phyloP scores from a whole-genome alignment of 331 rosid species.

The Phaseolus coccineus region DNA sequence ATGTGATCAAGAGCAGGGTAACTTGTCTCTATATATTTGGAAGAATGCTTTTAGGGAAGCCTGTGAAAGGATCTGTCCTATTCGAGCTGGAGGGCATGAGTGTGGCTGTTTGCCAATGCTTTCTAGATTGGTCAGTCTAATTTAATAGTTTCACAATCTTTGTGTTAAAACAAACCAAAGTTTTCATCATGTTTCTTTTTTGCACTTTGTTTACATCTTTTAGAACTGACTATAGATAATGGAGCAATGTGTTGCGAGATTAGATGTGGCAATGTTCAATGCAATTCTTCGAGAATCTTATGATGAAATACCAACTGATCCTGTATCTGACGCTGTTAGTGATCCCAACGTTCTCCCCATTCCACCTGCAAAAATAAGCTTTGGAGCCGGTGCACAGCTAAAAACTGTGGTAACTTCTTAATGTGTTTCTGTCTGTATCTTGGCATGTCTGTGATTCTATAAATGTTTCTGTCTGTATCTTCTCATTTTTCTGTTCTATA shows the following conservation, averaged over 20 bases:
- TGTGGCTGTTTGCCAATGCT: slow-evolving; percentile 85
- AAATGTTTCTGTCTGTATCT: not conserved
- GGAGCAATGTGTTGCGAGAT: slow-evolving; percentile 88
- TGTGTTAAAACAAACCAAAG: not conserved
- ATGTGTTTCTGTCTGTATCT: not conserved
- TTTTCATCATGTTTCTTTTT: not conserved
- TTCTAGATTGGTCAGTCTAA: slow-evolving; percentile 65
- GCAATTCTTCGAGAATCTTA: slow-evolving; percentile 87
- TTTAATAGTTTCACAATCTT: not conserved
- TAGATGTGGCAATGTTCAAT: slow-evolving; percentile 93
- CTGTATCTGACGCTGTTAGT: slow-evolving; percentile 81
- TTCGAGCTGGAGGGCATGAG: slow-evolving; percentile 81
- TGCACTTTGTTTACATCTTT: not conserved
- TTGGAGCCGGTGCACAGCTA: slow-evolving; percentile 85
- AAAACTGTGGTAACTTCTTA: slow-evolving; percentile 71
- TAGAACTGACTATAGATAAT: slow-evolving; percentile 58
- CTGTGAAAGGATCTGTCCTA: slow-evolving; percentile 78
- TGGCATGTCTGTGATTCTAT: not conserved
- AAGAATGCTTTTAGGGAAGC: slow-evolving; percentile 81
- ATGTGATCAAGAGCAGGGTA: slow-evolving; percentile 65
- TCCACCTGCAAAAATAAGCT: slow-evolving; percentile 74
- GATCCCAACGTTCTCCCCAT: slow-evolving; percentile 84
- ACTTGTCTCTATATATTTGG: slow-evolving; percentile 75
- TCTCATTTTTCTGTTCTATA: no score
- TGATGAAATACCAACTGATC: slow-evolving; percentile 86